Evolutionary conservation across 176 grass and related monocot genomes (phyloP).

Genomic region (Melocanna baccifera): DNA sequence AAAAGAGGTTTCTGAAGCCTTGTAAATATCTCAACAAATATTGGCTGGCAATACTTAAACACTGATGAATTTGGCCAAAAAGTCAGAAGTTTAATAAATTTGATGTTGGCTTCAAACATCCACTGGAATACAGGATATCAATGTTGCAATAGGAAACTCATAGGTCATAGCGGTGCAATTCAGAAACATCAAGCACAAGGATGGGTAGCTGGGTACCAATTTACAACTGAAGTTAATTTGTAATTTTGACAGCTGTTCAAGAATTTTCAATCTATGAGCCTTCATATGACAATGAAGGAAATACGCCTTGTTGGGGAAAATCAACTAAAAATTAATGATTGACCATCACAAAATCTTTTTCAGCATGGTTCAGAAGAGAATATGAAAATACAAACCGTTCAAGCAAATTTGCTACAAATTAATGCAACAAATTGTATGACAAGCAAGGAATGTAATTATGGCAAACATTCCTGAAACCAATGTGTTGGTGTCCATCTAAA

Average conservation of each 20-base stretch:
- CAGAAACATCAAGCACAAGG: neutral
- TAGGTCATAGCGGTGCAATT: neutral
- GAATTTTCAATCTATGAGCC: neutral
- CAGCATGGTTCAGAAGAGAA: neutral
- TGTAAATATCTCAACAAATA: slow-evolving; percentile 2
- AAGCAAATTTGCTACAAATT: neutral
- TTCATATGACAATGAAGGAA: slow-evolving; percentile 10
- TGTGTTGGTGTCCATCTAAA: neutral
- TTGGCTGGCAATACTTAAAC: slow-evolving; percentile 1
- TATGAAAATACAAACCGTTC: neutral
- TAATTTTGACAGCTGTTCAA: neutral
- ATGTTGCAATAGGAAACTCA: neutral
- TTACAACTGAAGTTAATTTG: neutral
- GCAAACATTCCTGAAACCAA: neutral
- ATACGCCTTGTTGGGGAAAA: neutral
- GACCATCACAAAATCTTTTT: neutral
- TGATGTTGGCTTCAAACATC: neutral
- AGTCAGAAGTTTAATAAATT: neutral
- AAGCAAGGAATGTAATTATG: neutral
- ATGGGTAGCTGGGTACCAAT: neutral
- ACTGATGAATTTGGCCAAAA: neutral
- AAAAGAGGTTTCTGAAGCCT: neutral
- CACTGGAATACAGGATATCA: neutral
- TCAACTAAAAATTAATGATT: neutral
- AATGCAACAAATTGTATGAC: neutral